phyloP scores from a whole-genome alignment of 75 land plant species.

The Ceratopteris richardii region DNA sequence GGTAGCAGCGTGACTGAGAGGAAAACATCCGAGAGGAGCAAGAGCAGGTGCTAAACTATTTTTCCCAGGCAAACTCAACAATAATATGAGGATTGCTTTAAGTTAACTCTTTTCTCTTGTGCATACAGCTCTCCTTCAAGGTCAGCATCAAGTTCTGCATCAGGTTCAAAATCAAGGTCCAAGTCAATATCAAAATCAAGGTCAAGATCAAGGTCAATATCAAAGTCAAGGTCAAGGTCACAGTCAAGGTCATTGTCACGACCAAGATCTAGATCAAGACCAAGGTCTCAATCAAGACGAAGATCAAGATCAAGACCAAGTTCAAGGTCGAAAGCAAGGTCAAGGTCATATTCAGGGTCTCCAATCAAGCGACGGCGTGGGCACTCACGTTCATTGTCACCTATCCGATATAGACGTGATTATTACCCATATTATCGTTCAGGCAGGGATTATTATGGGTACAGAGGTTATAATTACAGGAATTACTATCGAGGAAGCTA shows the following conservation, averaged over 20 bases:
- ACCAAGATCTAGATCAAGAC: too few species aligned
- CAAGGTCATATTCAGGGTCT: constrained; percentile 23
- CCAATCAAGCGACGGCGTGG: constrained; percentile 16
- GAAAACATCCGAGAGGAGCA: constrained; percentile 11
- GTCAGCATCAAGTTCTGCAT: constrained; percentile 10
- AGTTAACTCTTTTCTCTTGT: neutral
- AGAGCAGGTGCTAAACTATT: constrained; percentile 2
- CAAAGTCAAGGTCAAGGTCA: too few species aligned
- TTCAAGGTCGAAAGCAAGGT: constrained; percentile 18
- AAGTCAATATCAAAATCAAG: too few species aligned
- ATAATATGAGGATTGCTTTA: neutral
- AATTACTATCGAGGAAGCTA: constrained; percentile 16
- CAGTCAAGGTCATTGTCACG: too few species aligned
- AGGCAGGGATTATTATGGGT: constrained; percentile 16
- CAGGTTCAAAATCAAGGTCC: constrained; percentile 21
- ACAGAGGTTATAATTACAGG: constrained; percentile 15
- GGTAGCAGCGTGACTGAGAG: constrained; percentile 10
- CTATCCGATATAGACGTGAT: constrained; percentile 24
- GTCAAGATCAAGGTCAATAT: too few species aligned
- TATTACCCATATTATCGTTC: constrained; percentile 17
- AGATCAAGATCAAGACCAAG: neutral
- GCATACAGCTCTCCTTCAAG: constrained; percentile 13
- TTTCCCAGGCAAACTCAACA: neutral
- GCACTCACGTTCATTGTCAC: constrained; percentile 15
- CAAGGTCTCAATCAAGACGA: too few species aligned